These are phyloP conservation scores for Leptodontidium sp. DNA, from an alignment of 2,329 filamentous ascomycete genomes.

Conservation along the genomic window DNA sequence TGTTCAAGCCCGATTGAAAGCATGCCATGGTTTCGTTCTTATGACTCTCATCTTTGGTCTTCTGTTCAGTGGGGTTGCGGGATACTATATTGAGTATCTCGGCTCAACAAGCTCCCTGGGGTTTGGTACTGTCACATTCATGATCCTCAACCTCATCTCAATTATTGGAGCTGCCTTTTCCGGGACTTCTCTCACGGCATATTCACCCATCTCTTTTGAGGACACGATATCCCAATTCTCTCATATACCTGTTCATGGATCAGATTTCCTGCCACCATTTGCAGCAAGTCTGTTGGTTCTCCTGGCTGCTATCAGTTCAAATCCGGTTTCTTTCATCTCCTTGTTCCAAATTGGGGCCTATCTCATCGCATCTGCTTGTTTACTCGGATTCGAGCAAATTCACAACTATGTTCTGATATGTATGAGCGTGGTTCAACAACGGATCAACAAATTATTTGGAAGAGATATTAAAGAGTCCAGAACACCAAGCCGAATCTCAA, in stretches of 20 bases:
- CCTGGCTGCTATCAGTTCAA: constrained; percentile 29
- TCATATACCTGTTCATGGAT: constrained; percentile 19
- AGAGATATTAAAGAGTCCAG: neutral
- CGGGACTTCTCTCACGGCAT: constrained; percentile 35
- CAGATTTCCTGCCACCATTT: constrained; percentile 29
- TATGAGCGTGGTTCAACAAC: constrained; percentile 17
- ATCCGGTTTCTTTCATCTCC: constrained; percentile 34
- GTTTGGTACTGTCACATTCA: constrained; percentile 26
- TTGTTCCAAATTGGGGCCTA: constrained; percentile 36
- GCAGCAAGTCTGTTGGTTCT: constrained; percentile 31
- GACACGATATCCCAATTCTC: constrained; percentile 25
- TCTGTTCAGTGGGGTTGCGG: constrained; percentile 32
- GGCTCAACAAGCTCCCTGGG: constrained; percentile 20
- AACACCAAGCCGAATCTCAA: constrained; percentile 28
- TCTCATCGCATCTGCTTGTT: constrained; percentile 24
- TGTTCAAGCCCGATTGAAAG: constrained; percentile 28
- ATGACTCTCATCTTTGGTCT: constrained; percentile 40
- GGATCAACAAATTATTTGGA: constrained; percentile 16
- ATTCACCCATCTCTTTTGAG: constrained; percentile 37
- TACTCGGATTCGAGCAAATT: constrained; percentile 29
- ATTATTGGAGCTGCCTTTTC: constrained; percentile 33
- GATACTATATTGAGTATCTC: constrained; percentile 29
- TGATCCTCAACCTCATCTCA: constrained; percentile 30
- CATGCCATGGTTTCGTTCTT: constrained; percentile 35
- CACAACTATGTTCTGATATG: constrained; percentile 23